phyloP scores from a whole-genome alignment of 148 eudicot genomes.

The Silene uniflora region DNA sequence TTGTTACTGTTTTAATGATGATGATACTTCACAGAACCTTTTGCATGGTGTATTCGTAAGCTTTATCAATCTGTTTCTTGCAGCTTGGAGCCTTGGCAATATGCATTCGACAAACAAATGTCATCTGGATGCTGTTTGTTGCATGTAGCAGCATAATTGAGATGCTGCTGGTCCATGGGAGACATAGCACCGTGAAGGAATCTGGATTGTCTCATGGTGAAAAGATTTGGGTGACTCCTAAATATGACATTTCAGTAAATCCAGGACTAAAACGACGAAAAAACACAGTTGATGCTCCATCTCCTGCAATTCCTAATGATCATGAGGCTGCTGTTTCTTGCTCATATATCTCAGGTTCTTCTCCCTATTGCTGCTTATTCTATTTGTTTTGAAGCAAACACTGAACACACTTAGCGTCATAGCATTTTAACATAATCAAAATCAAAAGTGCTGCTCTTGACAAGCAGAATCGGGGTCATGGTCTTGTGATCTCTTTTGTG shows the following conservation, averaged over 20 bases:
- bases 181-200: conserved; percentile 23
- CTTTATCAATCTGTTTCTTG: conserved; percentile 29
- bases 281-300: conserved; percentile 18
- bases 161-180: conserved; percentile 27
- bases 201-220: conserved; percentile 22
- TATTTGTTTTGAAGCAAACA: background rate
- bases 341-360: conserved; percentile 50
- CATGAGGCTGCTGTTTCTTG: conserved; percentile 17
- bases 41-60: background rate
- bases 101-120: conserved; percentile 80
- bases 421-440: background rate
- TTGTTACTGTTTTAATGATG: background rate
- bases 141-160: conserved; percentile 61
- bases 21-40: background rate
- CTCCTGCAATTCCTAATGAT: conserved; percentile 14
- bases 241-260: conserved; percentile 26
- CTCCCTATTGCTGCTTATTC: background rate
- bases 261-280: conserved; percentile 66
- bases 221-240: conserved; percentile 22
- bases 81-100: conserved; percentile 84
- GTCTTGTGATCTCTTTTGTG: conserved; percentile 1
- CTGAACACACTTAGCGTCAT: background rate
- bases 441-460: background rate
- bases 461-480: background rate
- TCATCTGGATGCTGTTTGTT: conserved; percentile 86